Conservation (phyloP, 768 basidiomycete genomes). For the Thelephora ganbajun region DNA sequence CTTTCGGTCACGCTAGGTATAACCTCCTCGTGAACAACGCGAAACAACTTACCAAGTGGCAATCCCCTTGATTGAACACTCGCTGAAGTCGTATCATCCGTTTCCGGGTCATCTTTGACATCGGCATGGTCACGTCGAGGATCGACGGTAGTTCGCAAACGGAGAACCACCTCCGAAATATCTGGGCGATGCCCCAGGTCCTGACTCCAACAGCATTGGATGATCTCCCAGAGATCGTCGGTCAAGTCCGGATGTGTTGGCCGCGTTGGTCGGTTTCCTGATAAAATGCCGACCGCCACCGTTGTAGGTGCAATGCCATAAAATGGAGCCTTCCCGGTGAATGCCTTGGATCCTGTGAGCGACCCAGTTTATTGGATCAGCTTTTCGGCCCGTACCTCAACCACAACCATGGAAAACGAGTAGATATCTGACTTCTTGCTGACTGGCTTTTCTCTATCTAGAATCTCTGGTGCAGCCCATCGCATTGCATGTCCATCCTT, state of each 20-base stretch:
- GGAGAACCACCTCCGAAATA: neutral
- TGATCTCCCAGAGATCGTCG: neutral
- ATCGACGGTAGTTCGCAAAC: too few species aligned
- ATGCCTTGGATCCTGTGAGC: neutral
- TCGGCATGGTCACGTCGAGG: too few species aligned
- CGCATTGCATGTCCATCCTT: neutral
- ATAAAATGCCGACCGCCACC: neutral
- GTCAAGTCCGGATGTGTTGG: neutral
- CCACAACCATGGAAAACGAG: constrained; percentile 2
- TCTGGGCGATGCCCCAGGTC: neutral
- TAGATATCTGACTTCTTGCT: constrained; percentile 1
- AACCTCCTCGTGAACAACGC: too few species aligned
- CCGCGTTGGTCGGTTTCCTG: neutral
- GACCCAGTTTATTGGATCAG: neutral
- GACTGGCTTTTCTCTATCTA: neutral
- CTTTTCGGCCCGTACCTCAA: neutral
- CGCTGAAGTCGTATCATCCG: too few species aligned
- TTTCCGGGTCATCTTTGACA: too few species aligned
- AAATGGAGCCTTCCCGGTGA: neutral
- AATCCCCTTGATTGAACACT: too few species aligned
- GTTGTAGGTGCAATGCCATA: neutral
- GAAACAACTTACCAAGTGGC: too few species aligned
- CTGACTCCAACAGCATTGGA: constrained; percentile 1
- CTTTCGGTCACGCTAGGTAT: too few species aligned
- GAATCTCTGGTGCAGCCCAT: constrained; percentile 2